Conservation (phyloP, 106 monocot genomes). For the Dioscorea dumetorum region DNA sequence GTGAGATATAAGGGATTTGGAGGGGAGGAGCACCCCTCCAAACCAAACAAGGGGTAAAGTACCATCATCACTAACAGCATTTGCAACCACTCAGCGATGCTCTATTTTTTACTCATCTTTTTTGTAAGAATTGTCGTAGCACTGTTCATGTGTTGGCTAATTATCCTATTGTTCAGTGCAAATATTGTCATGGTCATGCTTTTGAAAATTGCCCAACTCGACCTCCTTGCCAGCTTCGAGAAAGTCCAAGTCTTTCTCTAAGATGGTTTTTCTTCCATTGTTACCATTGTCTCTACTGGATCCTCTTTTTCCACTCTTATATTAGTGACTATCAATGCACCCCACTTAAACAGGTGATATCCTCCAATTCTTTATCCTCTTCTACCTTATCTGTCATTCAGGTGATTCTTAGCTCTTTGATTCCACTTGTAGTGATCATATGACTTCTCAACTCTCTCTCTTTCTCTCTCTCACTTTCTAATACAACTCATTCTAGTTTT, state of each 20-base stretch:
- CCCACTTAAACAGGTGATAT: not conserved
- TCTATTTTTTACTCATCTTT: not conserved
- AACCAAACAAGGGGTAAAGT: too few relatives aligned
- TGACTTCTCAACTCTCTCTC: not conserved
- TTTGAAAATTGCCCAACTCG: not conserved
- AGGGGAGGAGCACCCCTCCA: too few relatives aligned
- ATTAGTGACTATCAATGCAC: not conserved
- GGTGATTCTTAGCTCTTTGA: not conserved
- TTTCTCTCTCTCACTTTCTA: not conserved
- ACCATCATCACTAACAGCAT: too few relatives aligned
- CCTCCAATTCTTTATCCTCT: not conserved
- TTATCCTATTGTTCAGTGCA: not conserved
- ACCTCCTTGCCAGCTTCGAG: too few relatives aligned
- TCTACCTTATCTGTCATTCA: not conserved
- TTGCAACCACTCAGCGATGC: too few relatives aligned
- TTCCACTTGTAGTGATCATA: not conserved
- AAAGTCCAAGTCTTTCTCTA: not conserved
- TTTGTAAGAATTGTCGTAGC: not conserved
- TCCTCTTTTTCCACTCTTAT: not conserved
- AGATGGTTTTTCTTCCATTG: not conserved
- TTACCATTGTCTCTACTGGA: not conserved
- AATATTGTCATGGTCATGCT: not conserved
- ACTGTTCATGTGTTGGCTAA: not conserved
- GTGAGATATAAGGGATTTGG: too few relatives aligned
- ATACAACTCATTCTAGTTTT: not conserved